Base-by-base conservation (phyloP, 345 rosid genomes). In the Turnera subulata region DNA sequence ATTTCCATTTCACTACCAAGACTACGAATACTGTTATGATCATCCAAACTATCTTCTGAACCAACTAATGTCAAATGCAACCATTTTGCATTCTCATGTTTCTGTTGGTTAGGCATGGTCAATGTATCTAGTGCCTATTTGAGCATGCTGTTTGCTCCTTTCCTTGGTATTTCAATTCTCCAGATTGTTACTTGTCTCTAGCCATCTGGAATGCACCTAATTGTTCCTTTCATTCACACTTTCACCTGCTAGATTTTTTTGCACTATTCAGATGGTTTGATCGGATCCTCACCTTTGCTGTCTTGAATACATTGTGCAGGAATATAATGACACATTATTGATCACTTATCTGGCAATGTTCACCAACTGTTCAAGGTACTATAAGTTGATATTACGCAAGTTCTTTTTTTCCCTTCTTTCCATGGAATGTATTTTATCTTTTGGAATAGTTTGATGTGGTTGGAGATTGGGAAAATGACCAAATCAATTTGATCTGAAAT, bases 361-460 rank as follows among this genome's bases (percentile, higher is more conserved):
- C 70, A 93, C 97, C 47, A 93, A 85, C 70, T 89, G 97, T 66
- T 73, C 97, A 66, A 89, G 99, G 97, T 89, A 78, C 54, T 39
- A 48, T 55, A 21, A 5, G 26, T 20, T 1, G 44, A 35, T 11
- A 32, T 1, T 32, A 17, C n/a, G 48, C 46, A 12, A 38, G 35
- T 25, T 57, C 42, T 64, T n/a, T 11, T 12, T 26, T 7, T 3
- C 2, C 6, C 13, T 5, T 3, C 35, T 43, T 32, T 1, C 14
- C 4, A 12, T 13, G 13, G n/a, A 59, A 21, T 2, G 11, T 15
- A 12, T 33, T 19, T 19, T 20, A 1, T 29, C 11, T 32, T 23
- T 22, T 39, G 26, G 18, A 46, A 11, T 46, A 18, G 20, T 21
- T 47, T 14, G 16, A 45, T 5, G 11, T 32, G 39, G 37, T 46